A percentile compares a stretch with the other conserved stretches of the same genome.
These are phyloP conservation scores for Aegilops speltoides DNA, from an alignment of 176 grass and related monocot genomes.

Conservation along the genomic window DNA sequence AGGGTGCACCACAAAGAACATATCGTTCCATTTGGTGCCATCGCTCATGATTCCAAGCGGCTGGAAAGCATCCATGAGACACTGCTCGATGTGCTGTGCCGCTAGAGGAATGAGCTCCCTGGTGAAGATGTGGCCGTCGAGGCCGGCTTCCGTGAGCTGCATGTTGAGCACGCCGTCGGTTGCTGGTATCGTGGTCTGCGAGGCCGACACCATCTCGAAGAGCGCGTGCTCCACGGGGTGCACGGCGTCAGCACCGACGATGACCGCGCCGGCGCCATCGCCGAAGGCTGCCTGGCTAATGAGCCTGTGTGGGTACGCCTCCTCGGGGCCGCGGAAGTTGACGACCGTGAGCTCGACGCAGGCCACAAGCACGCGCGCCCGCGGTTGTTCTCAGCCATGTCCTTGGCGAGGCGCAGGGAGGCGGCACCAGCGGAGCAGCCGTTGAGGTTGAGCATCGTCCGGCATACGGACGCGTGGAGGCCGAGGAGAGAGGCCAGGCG, in stretches of 20 bases:
- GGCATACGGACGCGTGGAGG: background rate
- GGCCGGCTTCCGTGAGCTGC: constrained; percentile 15
- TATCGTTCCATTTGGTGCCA: background rate
- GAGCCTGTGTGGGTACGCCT: background rate
- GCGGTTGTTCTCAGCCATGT: constrained; percentile 3
- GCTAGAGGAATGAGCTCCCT: background rate
- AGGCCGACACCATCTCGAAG: constrained; percentile 38
- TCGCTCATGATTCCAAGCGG: background rate
- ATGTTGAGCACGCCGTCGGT: constrained; percentile 34
- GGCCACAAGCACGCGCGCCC: background rate
- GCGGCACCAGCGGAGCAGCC: background rate
- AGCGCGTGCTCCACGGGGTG: background rate
- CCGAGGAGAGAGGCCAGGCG: constrained; percentile 18
- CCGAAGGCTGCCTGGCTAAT: background rate
- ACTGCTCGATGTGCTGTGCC: background rate
- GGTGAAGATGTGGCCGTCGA: constrained; percentile 13
- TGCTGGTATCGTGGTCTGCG: constrained; percentile 37
- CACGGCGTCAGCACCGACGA: background rate
- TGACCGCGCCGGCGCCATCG: constrained; percentile 9
- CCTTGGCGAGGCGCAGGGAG: constrained; percentile 1
- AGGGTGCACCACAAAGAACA: background rate
- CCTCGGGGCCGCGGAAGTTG: background rate
- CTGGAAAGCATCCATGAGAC: background rate
- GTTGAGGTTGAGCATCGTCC: background rate
- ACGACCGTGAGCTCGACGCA: constrained; percentile 30